Evolutionary conservation across 345 rosid species (phyloP).

Genomic region (Acer saccharum): DNA sequence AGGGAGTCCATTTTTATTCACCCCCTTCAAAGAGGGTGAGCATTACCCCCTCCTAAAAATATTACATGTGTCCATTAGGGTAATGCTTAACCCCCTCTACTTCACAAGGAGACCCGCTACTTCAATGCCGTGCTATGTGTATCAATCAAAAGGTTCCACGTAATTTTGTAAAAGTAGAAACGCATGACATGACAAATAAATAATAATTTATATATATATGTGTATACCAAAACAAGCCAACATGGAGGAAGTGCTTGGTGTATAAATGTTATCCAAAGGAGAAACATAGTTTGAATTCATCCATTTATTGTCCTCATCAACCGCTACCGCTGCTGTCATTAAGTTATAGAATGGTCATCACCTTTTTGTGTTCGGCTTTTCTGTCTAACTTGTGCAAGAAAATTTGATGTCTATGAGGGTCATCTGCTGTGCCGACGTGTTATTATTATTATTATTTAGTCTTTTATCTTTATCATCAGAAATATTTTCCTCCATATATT

Average conservation of each 20-base stretch:
- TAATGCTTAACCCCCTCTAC: too few relatives aligned
- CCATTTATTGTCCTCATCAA: constrained; percentile 4
- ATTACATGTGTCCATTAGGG: too few relatives aligned
- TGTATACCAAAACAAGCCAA: background rate
- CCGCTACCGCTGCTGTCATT: background rate
- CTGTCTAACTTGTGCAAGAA: background rate
- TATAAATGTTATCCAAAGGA: too few relatives aligned
- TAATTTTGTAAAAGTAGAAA: too few relatives aligned
- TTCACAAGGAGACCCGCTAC: too few relatives aligned
- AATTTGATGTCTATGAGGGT: background rate
- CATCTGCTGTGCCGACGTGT: background rate
- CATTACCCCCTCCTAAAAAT: too few relatives aligned
- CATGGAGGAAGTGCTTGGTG: background rate
- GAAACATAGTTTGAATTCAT: background rate
- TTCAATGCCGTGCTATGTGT: too few relatives aligned
- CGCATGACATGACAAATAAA: too few relatives aligned
- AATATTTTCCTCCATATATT: background rate
- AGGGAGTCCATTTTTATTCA: too few relatives aligned
- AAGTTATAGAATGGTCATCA: background rate
- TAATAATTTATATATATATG: too few relatives aligned
- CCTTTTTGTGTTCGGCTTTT: background rate
- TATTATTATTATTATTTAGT: background rate
- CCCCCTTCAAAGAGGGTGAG: too few relatives aligned
- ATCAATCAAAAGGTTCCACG: too few relatives aligned
- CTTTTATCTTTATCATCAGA: background rate